Conservation (phyloP, 163 green algal species). For the Volvox carteri region DNA sequence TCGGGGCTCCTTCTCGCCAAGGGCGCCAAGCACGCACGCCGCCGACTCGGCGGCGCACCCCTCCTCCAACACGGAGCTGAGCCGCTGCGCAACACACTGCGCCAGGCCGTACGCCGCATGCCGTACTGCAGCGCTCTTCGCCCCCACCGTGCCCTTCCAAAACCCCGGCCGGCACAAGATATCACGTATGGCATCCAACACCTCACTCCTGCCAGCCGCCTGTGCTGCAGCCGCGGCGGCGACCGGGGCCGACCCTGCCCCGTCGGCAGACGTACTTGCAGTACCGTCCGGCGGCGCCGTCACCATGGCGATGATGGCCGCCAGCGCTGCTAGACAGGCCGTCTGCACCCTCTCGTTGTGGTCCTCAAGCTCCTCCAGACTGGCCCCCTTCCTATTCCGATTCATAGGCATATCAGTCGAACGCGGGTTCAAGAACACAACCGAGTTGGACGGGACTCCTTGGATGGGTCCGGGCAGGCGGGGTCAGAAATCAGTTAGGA, state of each 20-base stretch:
- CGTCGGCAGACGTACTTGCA: not conserved
- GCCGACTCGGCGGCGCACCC: slow-evolving; percentile 34
- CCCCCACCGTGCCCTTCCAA: slow-evolving; percentile 66
- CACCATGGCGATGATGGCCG: slow-evolving; percentile 63
- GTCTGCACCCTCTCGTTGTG: slow-evolving; percentile 79
- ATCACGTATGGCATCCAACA: slow-evolving; percentile 46
- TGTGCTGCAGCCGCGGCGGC: not conserved
- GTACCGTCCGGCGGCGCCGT: not conserved
- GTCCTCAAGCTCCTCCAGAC: slow-evolving; percentile 79
- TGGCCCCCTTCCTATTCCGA: slow-evolving; percentile 76
- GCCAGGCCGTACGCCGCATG: slow-evolving; percentile 48
- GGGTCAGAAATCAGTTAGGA: no score
- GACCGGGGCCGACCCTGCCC: not conserved
- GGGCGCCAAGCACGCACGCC: slow-evolving; percentile 29
- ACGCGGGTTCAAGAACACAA: no score
- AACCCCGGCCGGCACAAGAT: slow-evolving; percentile 65
- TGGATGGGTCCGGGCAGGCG: no score
- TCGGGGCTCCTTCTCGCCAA: slow-evolving; percentile 76
- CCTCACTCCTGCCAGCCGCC: not conserved
- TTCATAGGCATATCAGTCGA: no score
- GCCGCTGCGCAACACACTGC: not conserved
- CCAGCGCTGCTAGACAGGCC: slow-evolving; percentile 66
- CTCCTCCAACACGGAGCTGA: not conserved
- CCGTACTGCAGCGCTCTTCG: slow-evolving; percentile 67
- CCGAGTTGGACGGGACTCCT: no score